phyloP scores from a whole-genome alignment of 2,329 filamentous ascomycete species.

The Scedosporium boydii region DNA sequence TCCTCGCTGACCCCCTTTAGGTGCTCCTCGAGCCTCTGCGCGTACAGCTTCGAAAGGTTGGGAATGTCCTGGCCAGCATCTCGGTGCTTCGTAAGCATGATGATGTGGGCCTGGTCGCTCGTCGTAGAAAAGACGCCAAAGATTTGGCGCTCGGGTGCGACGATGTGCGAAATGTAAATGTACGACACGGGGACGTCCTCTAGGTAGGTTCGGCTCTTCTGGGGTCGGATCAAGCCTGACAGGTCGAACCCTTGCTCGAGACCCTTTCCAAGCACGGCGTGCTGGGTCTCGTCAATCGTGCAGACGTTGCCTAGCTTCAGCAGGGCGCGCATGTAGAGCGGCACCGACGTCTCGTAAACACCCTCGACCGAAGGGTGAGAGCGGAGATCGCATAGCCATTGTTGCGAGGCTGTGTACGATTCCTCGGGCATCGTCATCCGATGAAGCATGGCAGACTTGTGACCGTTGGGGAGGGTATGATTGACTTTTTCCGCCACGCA shows the following conservation, averaged over 20 bases:
- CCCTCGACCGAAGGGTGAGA: constrained; percentile 84
- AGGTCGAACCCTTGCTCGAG: constrained; percentile 92
- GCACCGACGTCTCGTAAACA: constrained; percentile 90
- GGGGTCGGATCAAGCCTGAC: constrained; percentile 57
- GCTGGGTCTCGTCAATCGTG: constrained; percentile 84
- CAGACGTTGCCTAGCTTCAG: constrained; percentile 85
- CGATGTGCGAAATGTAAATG: constrained; percentile 87
- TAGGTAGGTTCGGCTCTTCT: constrained; percentile 62
- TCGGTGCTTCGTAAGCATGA: constrained; percentile 75
- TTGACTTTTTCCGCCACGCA: constrained; percentile 90
- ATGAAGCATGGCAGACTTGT: constrained; percentile 88
- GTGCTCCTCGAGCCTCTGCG: constrained; percentile 60
- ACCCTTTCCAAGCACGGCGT: constrained; percentile 84
- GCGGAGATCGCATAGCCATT: constrained; percentile 11
- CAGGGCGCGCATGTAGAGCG: constrained; percentile 76
- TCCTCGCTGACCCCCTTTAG: constrained; percentile 57
- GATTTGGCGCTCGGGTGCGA: constrained; percentile 81
- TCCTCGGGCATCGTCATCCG: constrained; percentile 86
- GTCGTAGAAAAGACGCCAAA: constrained; percentile 88
- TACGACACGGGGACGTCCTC: constrained; percentile 67
- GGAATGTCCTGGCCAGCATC: constrained; percentile 75
- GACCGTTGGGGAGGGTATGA: constrained; percentile 88
- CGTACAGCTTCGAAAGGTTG: constrained; percentile 82
- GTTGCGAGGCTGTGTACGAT: constrained; percentile 60
- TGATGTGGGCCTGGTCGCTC: constrained; percentile 69